Percentiles rank a stretch among this genome's conserved stretches.
Conservation (phyloP, 1,284 basidiomycete genomes). For the Anthracocystis walkeri region DNA sequence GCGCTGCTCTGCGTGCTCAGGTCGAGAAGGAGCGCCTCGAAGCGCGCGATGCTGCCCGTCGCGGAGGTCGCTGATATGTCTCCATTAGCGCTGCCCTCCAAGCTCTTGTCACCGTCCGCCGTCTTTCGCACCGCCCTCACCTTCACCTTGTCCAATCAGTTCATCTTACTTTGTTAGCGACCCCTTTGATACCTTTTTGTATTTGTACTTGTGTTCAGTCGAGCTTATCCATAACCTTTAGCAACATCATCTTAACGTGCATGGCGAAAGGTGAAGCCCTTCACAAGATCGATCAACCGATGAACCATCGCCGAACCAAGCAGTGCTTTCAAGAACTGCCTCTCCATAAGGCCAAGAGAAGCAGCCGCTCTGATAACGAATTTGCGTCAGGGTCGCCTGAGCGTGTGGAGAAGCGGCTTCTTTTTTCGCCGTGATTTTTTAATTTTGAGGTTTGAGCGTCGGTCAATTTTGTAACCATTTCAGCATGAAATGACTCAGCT, state of each 20-base stretch:
- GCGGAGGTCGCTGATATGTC: conserved; percentile 21
- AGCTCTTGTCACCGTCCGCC: not conserved
- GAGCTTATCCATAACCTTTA: not conserved
- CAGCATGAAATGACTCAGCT: not conserved
- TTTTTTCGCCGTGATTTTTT: not conserved
- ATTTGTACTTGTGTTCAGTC: conserved; percentile 23
- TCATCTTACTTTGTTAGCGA: conserved; percentile 1
- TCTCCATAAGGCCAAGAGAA: too few species aligned
- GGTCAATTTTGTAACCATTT: conserved; percentile 14
- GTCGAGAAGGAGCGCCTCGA: conserved; percentile 49
- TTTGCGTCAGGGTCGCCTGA: not conserved
- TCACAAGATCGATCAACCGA: too few species aligned
- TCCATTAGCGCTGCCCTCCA: not conserved
- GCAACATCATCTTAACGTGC: not conserved
- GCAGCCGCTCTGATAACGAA: too few species aligned
- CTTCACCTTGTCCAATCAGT: not conserved
- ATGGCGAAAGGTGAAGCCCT: not conserved
- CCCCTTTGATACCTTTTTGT: conserved; percentile 33
- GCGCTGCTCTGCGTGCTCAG: conserved; percentile 36
- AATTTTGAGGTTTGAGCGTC: not conserved
- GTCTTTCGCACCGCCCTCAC: not conserved
- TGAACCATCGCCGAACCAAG: not conserved
- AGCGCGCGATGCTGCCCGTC: conserved; percentile 36
- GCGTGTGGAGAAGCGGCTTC: not conserved
- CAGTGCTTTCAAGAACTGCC: not conserved